Percentiles rank a stretch among this genome's conserved stretches.
Conservation (phyloP, 352 stramenopile genomes). For the Phytophthora lateralis region DNA sequence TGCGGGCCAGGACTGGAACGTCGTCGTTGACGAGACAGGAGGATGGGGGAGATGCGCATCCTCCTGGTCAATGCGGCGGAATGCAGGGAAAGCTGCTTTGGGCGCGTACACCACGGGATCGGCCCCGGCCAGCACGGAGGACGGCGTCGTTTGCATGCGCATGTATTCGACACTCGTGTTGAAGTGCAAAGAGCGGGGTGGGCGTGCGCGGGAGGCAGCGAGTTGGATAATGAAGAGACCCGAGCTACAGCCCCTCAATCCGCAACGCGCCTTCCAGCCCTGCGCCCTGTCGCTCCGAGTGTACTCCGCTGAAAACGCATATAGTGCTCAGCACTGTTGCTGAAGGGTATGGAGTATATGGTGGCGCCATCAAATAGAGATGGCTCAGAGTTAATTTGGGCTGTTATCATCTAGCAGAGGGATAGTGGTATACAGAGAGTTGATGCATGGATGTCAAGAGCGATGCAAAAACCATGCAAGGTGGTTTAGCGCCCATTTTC, state of each 20-base stretch:
- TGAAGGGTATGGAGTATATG: not conserved
- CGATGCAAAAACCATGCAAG: not conserved
- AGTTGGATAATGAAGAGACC: constrained; percentile 31
- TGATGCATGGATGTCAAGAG: not conserved
- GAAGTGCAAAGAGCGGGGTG: constrained; percentile 19
- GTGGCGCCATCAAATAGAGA: not conserved
- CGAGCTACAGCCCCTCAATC: constrained; percentile 13
- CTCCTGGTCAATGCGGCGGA: constrained; percentile 30
- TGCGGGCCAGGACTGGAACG: not conserved
- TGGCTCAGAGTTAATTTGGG: not conserved
- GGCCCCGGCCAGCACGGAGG: constrained; percentile 18
- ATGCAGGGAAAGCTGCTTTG: constrained; percentile 25
- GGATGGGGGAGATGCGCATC: constrained; percentile 39
- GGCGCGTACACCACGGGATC: constrained; percentile 38
- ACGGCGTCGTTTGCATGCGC: constrained; percentile 48
- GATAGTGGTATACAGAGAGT: not conserved
- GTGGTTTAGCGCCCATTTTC: constrained; percentile 7
- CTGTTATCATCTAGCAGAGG: not conserved
- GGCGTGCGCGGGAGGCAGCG: constrained; percentile 17
- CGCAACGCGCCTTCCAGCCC: constrained; percentile 25
- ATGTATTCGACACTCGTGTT: constrained; percentile 38
- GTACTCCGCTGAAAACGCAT: not conserved
- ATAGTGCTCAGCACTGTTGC: not conserved
- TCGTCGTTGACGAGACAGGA: constrained; percentile 31
- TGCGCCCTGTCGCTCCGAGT: constrained; percentile 27